Evolutionary conservation across 331 rosid species (phyloP).

Genomic region (Pyracantha coccinea): DNA sequence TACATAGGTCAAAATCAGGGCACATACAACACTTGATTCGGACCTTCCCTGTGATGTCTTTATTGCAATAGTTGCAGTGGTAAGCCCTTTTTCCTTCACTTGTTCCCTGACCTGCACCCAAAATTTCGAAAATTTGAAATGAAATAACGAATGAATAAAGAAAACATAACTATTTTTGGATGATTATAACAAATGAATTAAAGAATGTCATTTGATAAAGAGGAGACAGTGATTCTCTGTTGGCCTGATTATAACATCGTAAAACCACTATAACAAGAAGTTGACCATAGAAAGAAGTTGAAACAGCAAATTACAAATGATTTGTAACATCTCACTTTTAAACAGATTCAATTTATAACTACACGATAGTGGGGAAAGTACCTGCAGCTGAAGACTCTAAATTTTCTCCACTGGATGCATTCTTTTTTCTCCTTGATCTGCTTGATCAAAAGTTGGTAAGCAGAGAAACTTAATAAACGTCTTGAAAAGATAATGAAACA

Average conservation of each 20-base stretch:
- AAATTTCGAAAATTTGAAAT: background rate
- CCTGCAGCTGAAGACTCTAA: constrained; percentile 75
- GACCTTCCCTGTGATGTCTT: constrained; percentile 90
- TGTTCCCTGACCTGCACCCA: constrained; percentile 67
- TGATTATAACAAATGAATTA: background rate
- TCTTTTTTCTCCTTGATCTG: constrained; percentile 96
- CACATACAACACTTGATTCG: constrained; percentile 86
- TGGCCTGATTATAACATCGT: background rate
- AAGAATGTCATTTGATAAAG: background rate
- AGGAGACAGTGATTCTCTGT: background rate
- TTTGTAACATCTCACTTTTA: background rate
- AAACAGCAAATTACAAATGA: background rate
- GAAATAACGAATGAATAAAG: background rate
- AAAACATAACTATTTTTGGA: background rate
- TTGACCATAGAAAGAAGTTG: background rate
- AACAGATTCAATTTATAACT: background rate
- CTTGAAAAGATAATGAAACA: background rate
- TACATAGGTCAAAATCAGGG: constrained; percentile 94
- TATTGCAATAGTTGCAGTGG: constrained; percentile 97
- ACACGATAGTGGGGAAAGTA: constrained; percentile 16
- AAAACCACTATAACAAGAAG: background rate
- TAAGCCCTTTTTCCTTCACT: constrained; percentile 82
- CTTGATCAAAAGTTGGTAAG: constrained; percentile 16
- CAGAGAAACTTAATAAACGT: constrained; percentile 1
- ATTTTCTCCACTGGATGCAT: constrained; percentile 76